These are phyloP conservation scores for Lentinula aciculospora DNA, from an alignment of 768 basidiomycete genomes.

Conservation along the genomic window DNA sequence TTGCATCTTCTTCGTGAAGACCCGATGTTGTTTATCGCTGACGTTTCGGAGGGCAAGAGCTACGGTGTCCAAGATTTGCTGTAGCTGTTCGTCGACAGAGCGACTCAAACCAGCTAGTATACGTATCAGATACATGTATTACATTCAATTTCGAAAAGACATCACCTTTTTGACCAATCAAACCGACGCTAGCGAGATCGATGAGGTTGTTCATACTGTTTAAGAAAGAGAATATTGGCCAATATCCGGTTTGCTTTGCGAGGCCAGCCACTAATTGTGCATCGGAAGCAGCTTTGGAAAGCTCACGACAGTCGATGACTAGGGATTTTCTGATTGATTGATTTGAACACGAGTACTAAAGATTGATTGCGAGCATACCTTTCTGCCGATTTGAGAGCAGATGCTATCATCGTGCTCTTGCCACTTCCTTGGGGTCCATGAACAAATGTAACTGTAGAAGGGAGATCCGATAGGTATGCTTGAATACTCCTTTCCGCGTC, in stretches of 20 bases:
- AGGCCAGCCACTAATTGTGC: slow-evolving; percentile 59
- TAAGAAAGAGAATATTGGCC: slow-evolving; percentile 77
- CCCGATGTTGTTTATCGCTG: slow-evolving; percentile 39
- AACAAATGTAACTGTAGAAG: slow-evolving; percentile 75
- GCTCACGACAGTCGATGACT: slow-evolving; percentile 76
- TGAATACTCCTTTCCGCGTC: slow-evolving; percentile 67
- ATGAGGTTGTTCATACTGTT: slow-evolving; percentile 10
- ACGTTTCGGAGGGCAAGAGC: slow-evolving; percentile 66
- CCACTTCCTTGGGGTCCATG: slow-evolving; percentile 85
- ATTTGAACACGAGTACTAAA: neutral
- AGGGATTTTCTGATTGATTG: slow-evolving; percentile 50
- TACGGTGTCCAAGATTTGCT: slow-evolving; percentile 78
- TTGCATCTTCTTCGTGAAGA: slow-evolving; percentile 32
- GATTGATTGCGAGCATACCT: slow-evolving; percentile 31
- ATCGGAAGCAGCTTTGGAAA: slow-evolving; percentile 69
- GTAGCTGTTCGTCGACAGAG: slow-evolving; percentile 76
- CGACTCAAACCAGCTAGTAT: slow-evolving; percentile 72
- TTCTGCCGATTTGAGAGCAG: slow-evolving; percentile 45
- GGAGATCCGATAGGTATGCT: slow-evolving; percentile 72
- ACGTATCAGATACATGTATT: neutral
- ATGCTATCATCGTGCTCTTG: slow-evolving; percentile 55
- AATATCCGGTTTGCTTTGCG: slow-evolving; percentile 82
- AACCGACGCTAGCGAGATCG: slow-evolving; percentile 41
- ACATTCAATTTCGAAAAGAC: neutral
- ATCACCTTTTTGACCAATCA: slow-evolving; percentile 93